phyloP scores from a whole-genome alignment of 2,329 filamentous ascomycete species.

The Purpureocillium takamizusanense region DNA sequence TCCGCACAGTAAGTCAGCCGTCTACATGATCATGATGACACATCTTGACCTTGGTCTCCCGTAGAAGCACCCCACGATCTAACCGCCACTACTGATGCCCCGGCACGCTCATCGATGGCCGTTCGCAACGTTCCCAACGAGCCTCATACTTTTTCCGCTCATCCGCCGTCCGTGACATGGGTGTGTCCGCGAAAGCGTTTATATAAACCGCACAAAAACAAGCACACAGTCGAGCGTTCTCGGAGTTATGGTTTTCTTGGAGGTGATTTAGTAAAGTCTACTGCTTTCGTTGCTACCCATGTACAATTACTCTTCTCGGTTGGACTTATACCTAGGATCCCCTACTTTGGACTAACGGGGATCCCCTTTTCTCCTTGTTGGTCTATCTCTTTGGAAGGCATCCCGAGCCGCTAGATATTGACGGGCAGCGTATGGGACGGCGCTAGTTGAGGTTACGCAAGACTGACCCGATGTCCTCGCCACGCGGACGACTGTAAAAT shows the following conservation, averaged over 20 bases:
- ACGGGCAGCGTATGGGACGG: too few species aligned
- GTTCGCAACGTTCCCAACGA: conserved; percentile 12
- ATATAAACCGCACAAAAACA: background rate
- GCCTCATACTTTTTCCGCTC: background rate
- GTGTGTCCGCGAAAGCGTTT: background rate
- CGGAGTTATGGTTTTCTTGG: conserved; percentile 7
- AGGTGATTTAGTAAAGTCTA: too few species aligned
- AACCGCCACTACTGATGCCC: conserved; percentile 29
- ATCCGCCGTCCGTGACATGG: background rate
- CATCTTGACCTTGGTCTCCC: conserved; percentile 1
- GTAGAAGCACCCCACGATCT: conserved; percentile 34
- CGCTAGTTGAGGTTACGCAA: background rate
- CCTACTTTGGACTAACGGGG: too few species aligned
- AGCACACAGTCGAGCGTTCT: conserved; percentile 1
- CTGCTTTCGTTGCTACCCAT: conserved; percentile 13
- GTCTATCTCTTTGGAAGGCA: too few species aligned
- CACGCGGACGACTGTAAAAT: conserved; percentile 1
- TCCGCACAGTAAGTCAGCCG: conserved; percentile 39
- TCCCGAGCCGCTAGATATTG: too few species aligned
- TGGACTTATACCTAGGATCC: background rate
- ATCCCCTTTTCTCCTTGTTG: too few species aligned
- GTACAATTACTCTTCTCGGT: conserved; percentile 24
- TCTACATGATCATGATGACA: background rate
- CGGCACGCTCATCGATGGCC: too few species aligned
- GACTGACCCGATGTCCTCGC: conserved; percentile 1